Base-by-base conservation (phyloP, 1,139 yeast species). In the Arxiozyma slooffiae region DNA sequence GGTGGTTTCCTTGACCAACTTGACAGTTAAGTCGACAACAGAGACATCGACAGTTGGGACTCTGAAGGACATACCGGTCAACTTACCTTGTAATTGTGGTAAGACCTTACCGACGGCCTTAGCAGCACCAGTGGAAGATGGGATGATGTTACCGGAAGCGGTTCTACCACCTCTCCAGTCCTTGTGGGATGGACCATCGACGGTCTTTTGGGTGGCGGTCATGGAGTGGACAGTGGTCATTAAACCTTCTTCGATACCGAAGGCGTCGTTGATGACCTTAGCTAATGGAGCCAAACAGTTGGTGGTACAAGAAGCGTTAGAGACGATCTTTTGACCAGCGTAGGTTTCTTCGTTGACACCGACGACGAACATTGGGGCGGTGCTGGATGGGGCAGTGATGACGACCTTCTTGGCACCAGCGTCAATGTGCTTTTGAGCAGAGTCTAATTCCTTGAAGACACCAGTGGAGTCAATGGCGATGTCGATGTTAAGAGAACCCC, bases 151-250 rank as follows among this genome's bases (percentile, higher is more conserved):
- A 71, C 88, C 92, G 60, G 89, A 82, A 69, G 94, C 94, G 66
- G 92, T 84, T 80, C 94, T 81, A 73, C 94, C 94, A 75, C 92
- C 92, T 83, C 94, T 83, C 94, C 94, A 85, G 78, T 85, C 94
- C 79, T 85, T 85, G 80, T 83, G 89, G 73, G 94, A 85, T 71
- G 94, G 90, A 79, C 94, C 94, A 72, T 85, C 94, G 61, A 85
- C 94, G 57, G 92, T 83, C 80, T 85, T 85, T 75, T 85, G 94
- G 61, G 92, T 83, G 60, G 94, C 94, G 64, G 94, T 85, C 73
- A 85, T 80, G 68, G 92, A 83, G 79, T 85, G 94, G 62, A 85
- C 88, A 58, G 94, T 85, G 76, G 94, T 85, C 94, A 85, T 85
- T 72, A 85, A 79, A 75, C 90, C 94, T 70, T 83, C 85, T 70